Percentiles rank a stretch among this genome's conserved stretches.
Conservation (phyloP, 225 moss, liverwort and hornwort genomes). For the Climacium dendroides region DNA sequence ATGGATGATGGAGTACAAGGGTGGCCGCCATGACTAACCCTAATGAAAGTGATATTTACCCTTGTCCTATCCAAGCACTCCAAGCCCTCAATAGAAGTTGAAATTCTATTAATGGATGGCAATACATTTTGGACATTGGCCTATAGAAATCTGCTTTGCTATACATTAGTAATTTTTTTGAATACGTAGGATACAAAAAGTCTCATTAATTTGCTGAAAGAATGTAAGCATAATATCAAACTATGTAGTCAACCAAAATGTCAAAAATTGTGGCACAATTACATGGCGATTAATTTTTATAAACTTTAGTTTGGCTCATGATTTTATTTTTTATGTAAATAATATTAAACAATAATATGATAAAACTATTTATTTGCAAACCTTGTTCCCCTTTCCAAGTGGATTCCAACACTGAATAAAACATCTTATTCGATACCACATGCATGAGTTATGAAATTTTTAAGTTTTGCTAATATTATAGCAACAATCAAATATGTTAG, state of each 20-base stretch:
- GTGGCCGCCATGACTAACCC: fast-evolving
- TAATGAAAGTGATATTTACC: not conserved
- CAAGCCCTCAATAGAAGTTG: not conserved
- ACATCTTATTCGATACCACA: not conserved
- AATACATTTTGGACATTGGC: not conserved
- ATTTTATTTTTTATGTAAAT: not conserved
- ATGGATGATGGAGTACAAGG: fast-evolving
- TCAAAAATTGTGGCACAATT: not conserved
- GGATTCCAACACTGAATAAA: not conserved
- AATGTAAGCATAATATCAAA: not conserved
- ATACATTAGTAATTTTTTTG: not conserved
- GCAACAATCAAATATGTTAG: not conserved
- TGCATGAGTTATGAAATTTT: not conserved
- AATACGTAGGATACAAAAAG: not conserved
- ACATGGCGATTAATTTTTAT: fast-evolving
- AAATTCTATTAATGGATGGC: not conserved
- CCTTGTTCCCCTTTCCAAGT: not conserved
- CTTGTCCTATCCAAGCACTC: not conserved
- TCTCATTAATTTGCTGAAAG: not conserved
- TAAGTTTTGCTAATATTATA: not conserved
- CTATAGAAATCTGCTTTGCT: not conserved
- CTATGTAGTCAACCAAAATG: not conserved
- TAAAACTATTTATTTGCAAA: not conserved
- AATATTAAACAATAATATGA: not conserved
- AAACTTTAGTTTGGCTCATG: not conserved